Percentiles rank a stretch among this genome's conserved stretches.
These are phyloP conservation scores for Claviceps digitariae DNA, from an alignment of 2,329 filamentous ascomycete species.

Conservation along the genomic window DNA sequence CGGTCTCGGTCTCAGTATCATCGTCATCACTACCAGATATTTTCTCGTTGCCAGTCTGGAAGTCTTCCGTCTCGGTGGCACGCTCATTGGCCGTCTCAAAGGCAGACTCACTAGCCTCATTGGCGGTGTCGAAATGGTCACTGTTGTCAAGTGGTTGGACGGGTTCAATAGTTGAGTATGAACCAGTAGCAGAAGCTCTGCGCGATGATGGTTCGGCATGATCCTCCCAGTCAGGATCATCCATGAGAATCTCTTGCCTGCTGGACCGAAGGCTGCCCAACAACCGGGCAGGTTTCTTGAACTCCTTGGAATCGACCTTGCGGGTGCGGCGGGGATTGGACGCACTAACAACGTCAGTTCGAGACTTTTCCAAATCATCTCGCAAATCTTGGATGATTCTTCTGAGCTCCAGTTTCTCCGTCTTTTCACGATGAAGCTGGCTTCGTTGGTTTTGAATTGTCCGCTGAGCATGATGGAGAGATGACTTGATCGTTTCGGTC, in stretches of 20 bases:
- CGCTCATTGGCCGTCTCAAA: slow-evolving; percentile 65
- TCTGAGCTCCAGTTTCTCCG: slow-evolving; percentile 90
- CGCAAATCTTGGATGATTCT: slow-evolving; percentile 90
- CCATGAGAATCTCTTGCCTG: slow-evolving; percentile 64
- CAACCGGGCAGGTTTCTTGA: slow-evolving; percentile 67
- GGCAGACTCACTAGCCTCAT: slow-evolving; percentile 55
- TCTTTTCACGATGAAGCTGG: slow-evolving; percentile 95
- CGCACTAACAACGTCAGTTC: slow-evolving; percentile 34
- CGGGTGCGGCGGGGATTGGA: slow-evolving; percentile 45
- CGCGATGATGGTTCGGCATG: slow-evolving; percentile 29
- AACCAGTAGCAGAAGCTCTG: slow-evolving; percentile 11
- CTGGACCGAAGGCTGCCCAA: slow-evolving; percentile 63
- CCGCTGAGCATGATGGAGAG: slow-evolving; percentile 82
- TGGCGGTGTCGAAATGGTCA: slow-evolving; percentile 69
- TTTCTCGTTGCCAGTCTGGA: slow-evolving; percentile 85
- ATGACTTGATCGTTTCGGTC: slow-evolving; percentile 88
- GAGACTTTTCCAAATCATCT: slow-evolving; percentile 71
- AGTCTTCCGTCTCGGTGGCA: slow-evolving; percentile 80
- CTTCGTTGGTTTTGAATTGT: slow-evolving; percentile 94
- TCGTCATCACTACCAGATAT: slow-evolving; percentile 64
- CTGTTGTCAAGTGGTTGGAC: slow-evolving; percentile 33
- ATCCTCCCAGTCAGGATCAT: slow-evolving; percentile 87
- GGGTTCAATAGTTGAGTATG: slow-evolving; percentile 7
- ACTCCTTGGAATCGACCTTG: slow-evolving; percentile 50
- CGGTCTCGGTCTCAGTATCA: slow-evolving; percentile 84